Evolutionary conservation across 257 asterid genomes (phyloP).

Genomic region (Asclepias syriaca): DNA sequence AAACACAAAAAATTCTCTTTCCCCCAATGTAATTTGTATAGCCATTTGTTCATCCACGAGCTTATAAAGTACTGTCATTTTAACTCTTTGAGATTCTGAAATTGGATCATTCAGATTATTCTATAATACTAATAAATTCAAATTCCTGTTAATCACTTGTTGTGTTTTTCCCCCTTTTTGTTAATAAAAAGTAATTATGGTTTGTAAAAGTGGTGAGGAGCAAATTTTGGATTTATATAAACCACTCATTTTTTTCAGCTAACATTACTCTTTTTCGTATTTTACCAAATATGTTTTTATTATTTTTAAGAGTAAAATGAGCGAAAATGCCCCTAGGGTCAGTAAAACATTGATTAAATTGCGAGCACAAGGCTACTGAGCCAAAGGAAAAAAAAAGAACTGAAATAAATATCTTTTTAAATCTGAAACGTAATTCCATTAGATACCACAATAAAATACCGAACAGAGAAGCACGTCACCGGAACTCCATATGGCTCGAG

Average conservation of each 20-base stretch:
- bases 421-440: neutral
- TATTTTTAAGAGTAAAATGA: too few relatives aligned
- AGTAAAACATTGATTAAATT: too few relatives aligned
- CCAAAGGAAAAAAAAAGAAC: neutral
- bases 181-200: neutral
- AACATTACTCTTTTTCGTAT: too few relatives aligned
- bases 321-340: neutral
- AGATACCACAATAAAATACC: neutral
- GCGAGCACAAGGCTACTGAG: neutral
- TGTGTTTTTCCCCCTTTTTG: neutral
- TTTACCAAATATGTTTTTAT: too few relatives aligned
- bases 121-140: neutral
- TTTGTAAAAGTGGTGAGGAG: too few relatives aligned
- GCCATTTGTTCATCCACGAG: neutral
- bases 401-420: neutral
- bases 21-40: neutral
- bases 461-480: neutral
- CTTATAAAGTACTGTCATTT: neutral
- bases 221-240: too few relatives aligned
- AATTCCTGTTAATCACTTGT: neutral
- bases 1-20: slow-evolving; percentile 45
- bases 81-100: neutral
- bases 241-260: too few relatives aligned
- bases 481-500: slow-evolving; percentile 51
- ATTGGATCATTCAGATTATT: neutral